A percentile compares a stretch with the other conserved stretches of the same genome.
Evolutionary conservation across 176 grass and related monocot genomes (phyloP).

Genomic region (Hordeum vulgare): MorexV3_pseudomolecules_assembly NC_058518.1:441927609-441928108

Average conservation of each 20-base stretch:
- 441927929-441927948: conserved; percentile 52
- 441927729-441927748: conserved; percentile 73
- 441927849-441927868: conserved; percentile 97
- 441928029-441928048: conserved; percentile 34
- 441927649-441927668: conserved; percentile 53
- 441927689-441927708: conserved; percentile 79
- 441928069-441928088: conserved; percentile 49
- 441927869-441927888: conserved; percentile 98
- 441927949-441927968: conserved; percentile 63
- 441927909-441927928: conserved; percentile 81
- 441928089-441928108: conserved; percentile 53
- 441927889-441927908: conserved; percentile 70
- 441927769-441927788: conserved; percentile 71
- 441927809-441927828: conserved; percentile 79
- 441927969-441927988: conserved; percentile 9
- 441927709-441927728: conserved; percentile 60
- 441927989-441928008: conserved; percentile 34
- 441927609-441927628: conserved; percentile 47
- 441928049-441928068: conserved; percentile 47
- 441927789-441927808: conserved; percentile 65
- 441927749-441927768: conserved; percentile 64
- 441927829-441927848: conserved; percentile 88
- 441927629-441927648: conserved; percentile 53
- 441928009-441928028: conserved; percentile 50
- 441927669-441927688: conserved; percentile 35